Evolutionary conservation across 1,139 yeast genomes (phyloP).

Genomic region (Zygoascus sp.): DNA sequence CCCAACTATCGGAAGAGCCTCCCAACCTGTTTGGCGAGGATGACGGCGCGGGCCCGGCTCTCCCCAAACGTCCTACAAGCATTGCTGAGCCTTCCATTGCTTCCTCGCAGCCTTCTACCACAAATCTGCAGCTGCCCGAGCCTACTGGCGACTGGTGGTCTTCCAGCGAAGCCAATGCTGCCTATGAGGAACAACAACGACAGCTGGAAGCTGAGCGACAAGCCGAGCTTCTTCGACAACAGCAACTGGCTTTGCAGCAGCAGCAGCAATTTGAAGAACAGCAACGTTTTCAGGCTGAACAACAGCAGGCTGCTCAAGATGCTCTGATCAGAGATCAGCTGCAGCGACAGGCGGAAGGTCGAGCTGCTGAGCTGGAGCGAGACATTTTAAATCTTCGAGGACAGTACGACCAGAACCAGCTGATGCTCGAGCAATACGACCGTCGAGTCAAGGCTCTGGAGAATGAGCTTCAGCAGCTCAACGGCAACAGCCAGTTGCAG

Average conservation of each 20-base stretch:
- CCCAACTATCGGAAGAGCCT: conserved; percentile 70
- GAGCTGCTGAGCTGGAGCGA: conserved; percentile 77
- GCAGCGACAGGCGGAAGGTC: conserved; percentile 72
- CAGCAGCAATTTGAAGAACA: conserved; percentile 68
- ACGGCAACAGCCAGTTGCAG: conserved; percentile 68
- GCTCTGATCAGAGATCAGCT: conserved; percentile 64
- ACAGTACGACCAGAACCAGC: conserved; percentile 84
- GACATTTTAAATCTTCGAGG: conserved; percentile 71
- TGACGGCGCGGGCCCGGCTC: conserved; percentile 40
- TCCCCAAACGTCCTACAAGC: conserved; percentile 43
- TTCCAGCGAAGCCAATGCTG: conserved; percentile 34
- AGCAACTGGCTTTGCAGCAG: conserved; percentile 49
- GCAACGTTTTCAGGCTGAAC: conserved; percentile 61
- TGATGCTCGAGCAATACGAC: conserved; percentile 81
- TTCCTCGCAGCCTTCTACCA: conserved; percentile 37
- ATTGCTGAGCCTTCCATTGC: conserved; percentile 34
- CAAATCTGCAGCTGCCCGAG: conserved; percentile 26
- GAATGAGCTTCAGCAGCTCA: conserved; percentile 58
- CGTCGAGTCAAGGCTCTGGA: conserved; percentile 80
- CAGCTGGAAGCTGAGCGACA: conserved; percentile 48
- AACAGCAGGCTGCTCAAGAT: conserved; percentile 74
- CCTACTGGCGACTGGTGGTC: conserved; percentile 45
- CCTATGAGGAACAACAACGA: conserved; percentile 49
- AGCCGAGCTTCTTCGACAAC: conserved; percentile 45
- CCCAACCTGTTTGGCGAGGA: conserved; percentile 55